These are phyloP conservation scores for Fulvia fulva DNA, from an alignment of 2,329 filamentous ascomycete genomes.

Conservation along the genomic window DNA sequence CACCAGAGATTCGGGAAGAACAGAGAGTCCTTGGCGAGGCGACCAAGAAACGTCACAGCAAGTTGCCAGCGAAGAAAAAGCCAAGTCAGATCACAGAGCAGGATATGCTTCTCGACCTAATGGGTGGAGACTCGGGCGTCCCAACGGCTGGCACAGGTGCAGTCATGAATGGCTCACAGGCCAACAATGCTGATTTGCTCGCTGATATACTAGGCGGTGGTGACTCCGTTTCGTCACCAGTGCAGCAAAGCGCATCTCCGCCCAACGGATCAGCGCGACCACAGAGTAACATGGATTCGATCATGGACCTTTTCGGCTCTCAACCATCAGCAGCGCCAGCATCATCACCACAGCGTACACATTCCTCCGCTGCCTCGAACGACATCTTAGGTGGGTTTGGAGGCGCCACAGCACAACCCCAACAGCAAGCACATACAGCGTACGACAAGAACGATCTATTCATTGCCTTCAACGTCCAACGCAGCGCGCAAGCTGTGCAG, in stretches of 20 bases:
- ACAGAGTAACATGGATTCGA: constrained; percentile 51
- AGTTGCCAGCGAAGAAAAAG: constrained; percentile 67
- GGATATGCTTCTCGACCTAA: constrained; percentile 86
- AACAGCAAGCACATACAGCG: constrained; percentile 57
- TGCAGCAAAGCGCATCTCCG: constrained; percentile 34
- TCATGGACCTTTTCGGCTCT: constrained; percentile 83
- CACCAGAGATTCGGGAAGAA: constrained; percentile 94
- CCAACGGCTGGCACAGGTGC: constrained; percentile 55
- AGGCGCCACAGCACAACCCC: constrained; percentile 47
- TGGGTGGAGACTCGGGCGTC: constrained; percentile 64
- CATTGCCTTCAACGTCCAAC: constrained; percentile 77
- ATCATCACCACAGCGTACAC: constrained; percentile 30
- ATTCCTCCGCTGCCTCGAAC: constrained; percentile 33
- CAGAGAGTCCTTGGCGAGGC: constrained; percentile 85
- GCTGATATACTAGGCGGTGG: constrained; percentile 85
- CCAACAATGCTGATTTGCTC: constrained; percentile 77
- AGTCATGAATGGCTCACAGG: constrained; percentile 53
- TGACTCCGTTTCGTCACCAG: constrained; percentile 46
- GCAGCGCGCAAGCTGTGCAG: constrained; percentile 76
- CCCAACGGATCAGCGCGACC: constrained; percentile 21
- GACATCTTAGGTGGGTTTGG: constrained; percentile 44
- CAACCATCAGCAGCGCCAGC: constrained; percentile 34
- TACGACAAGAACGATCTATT: constrained; percentile 84
- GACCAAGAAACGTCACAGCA: constrained; percentile 45
- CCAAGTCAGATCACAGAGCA: constrained; percentile 81